Evolutionary conservation across 495 filamentous ascomycete species (phyloP).

Genomic region (Neurospora tetraspora): DNA sequence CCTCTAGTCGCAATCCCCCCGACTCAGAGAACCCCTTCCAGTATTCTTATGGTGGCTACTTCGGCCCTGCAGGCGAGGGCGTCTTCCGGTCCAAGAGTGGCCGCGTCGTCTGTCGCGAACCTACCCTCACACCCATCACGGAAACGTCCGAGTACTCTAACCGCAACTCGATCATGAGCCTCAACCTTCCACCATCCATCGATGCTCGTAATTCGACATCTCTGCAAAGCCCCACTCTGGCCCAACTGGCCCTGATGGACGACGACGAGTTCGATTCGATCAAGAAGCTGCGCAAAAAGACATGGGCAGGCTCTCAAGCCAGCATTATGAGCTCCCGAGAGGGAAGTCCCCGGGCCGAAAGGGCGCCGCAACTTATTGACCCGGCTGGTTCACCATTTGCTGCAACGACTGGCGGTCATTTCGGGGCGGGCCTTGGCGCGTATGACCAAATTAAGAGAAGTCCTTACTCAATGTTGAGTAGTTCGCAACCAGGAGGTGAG

Average conservation of each 20-base stretch:
- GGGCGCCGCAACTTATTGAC: conserved; percentile 6
- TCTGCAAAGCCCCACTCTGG: conserved; percentile 49
- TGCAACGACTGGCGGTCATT: neutral
- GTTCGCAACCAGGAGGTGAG: neutral
- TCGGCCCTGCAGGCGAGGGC: conserved; percentile 53
- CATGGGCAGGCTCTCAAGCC: conserved; percentile 73
- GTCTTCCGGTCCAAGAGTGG: conserved; percentile 58
- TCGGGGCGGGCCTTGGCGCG: neutral
- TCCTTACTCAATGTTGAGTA: neutral
- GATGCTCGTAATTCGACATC: conserved; percentile 8
- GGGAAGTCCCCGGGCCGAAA: conserved; percentile 44
- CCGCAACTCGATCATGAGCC: conserved; percentile 75
- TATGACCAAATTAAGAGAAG: neutral
- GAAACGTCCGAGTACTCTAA: conserved; percentile 94
- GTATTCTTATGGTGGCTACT: conserved; percentile 80
- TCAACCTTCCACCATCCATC: conserved; percentile 47
- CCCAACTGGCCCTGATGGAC: conserved; percentile 63
- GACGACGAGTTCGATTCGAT: conserved; percentile 52
- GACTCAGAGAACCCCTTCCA: conserved; percentile 35
- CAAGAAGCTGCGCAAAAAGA: conserved; percentile 59
- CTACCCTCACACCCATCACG: conserved; percentile 91
- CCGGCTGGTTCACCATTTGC: neutral
- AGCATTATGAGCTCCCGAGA: conserved; percentile 53
- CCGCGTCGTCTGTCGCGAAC: conserved; percentile 65
- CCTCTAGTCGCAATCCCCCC: conserved; percentile 3